A percentile compares a stretch with the other conserved stretches of the same genome.
Evolutionary conservation across 352 stramenopile genomes (phyloP).

Genomic region (Globisporangium spiculum): DNA sequence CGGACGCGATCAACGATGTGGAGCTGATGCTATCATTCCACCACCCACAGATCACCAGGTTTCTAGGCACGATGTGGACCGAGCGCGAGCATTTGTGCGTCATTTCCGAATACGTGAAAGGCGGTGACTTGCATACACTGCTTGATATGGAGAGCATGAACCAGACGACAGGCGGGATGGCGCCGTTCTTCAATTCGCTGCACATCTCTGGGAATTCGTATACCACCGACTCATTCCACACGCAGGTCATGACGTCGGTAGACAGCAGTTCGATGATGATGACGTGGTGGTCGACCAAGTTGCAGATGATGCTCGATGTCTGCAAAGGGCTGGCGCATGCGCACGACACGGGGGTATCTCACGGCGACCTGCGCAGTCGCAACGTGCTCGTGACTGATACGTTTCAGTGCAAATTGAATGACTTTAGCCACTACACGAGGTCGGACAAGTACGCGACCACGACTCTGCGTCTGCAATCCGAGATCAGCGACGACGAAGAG

Average conservation of each 20-base stretch:
- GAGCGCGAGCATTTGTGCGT: constrained; percentile 59
- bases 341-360: constrained; percentile 47
- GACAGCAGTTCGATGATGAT: constrained; percentile 27
- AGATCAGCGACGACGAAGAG: constrained; percentile 19
- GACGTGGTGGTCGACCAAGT: constrained; percentile 32
- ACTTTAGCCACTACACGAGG: constrained; percentile 41
- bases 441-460: constrained; percentile 27
- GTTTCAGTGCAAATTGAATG: constrained; percentile 59
- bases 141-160: constrained; percentile 50
- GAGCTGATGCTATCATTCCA: constrained; percentile 53
- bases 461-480: constrained; percentile 15
- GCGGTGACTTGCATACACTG: constrained; percentile 51
- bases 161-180: constrained; percentile 13
- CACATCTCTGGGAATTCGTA: constrained; percentile 3
- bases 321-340: constrained; percentile 49
- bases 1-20: constrained; percentile 71
- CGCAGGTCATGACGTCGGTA: constrained; percentile 13
- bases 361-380: constrained; percentile 63
- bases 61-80: constrained; percentile 72
- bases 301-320: constrained; percentile 63
- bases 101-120: constrained; percentile 66
- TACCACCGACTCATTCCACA: constrained; percentile 8
- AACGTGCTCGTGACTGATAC: constrained; percentile 63
- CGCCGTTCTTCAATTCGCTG: neutral
- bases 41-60: constrained; percentile 66